Evolutionary conservation across 2,329 filamentous ascomycete species (phyloP).

Genomic region (Colletotrichum acutatum): DNA sequence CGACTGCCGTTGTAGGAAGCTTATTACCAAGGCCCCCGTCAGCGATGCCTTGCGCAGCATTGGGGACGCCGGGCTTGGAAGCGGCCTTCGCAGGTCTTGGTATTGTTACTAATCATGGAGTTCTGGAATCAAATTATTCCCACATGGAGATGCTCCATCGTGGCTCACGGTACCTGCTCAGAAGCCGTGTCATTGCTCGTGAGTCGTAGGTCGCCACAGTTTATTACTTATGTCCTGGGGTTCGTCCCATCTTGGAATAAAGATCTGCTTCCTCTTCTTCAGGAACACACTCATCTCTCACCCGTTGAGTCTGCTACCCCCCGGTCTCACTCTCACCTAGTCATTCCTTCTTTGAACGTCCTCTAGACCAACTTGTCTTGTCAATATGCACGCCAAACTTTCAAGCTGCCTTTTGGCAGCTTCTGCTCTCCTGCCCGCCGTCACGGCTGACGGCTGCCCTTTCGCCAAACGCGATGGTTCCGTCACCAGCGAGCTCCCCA

Average conservation of each 20-base stretch:
- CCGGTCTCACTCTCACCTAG: not conserved
- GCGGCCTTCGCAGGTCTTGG: not conserved
- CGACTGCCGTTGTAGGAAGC: slow-evolving; percentile 28
- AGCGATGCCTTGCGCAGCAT: not conserved
- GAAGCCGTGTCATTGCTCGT: not conserved
- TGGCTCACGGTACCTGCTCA: too few relatives aligned
- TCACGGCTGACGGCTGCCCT: slow-evolving; percentile 21
- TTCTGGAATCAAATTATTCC: not conserved
- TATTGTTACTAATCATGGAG: slow-evolving; percentile 21
- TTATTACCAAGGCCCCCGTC: slow-evolving; percentile 27
- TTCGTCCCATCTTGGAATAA: slow-evolving; percentile 25
- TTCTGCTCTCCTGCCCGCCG: slow-evolving; percentile 18
- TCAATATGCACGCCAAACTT: slow-evolving; percentile 30
- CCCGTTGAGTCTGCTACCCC: not conserved
- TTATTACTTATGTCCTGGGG: slow-evolving; percentile 24
- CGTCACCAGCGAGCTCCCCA: slow-evolving; percentile 24
- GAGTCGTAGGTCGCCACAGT: slow-evolving; percentile 1
- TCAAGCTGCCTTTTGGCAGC: slow-evolving; percentile 26
- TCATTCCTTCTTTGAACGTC: not conserved
- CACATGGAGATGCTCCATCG: slow-evolving; percentile 2
- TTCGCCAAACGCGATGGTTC: slow-evolving; percentile 30
- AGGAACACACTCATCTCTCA: slow-evolving; percentile 11
- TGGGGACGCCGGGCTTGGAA: not conserved
- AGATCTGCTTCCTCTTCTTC: not conserved
- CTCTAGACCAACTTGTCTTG: not conserved